Percentiles rank a stretch among this genome's conserved stretches.
Evolutionary conservation across 169 alveolate genomes (phyloP).

Genomic region (Plasmodium yoelii): DNA sequence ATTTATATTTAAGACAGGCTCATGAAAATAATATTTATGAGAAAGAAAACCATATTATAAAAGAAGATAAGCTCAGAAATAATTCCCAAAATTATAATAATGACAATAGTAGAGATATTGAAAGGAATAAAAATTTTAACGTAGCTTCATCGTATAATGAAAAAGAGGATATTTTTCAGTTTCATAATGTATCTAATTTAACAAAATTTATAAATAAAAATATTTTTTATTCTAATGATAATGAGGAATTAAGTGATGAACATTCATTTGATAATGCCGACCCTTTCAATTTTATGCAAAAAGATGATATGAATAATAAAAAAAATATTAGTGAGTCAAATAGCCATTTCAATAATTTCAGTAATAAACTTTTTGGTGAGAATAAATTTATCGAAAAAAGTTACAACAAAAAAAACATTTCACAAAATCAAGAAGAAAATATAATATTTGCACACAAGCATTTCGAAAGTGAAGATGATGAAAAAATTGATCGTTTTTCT

Average conservation of each 20-base stretch:
- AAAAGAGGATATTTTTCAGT: constrained; percentile 49
- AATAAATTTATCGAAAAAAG: no score
- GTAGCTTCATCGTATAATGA: constrained; percentile 1
- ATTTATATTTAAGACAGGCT: not conserved
- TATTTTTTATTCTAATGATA: constrained; percentile 27
- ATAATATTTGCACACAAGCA: not conserved
- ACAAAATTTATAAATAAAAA: constrained; percentile 67
- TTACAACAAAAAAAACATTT: not conserved
- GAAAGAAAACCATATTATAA: not conserved
- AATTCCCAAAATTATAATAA: not conserved
- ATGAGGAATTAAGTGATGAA: constrained; percentile 1
- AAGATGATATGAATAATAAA: not conserved
- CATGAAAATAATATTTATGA: not conserved
- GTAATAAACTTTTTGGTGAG: no score
- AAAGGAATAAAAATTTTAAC: not conserved
- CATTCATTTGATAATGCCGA: constrained; percentile 28
- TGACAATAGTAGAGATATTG: not conserved
- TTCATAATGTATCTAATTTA: constrained; percentile 52
- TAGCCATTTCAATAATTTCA: not conserved
- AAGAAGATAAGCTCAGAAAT: not conserved
- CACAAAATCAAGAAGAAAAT: not conserved
- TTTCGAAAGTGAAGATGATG: constrained; percentile 2
- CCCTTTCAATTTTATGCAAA: constrained; percentile 34
- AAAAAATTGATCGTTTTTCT: not conserved
- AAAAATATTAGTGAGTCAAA: not conserved